Percentiles rank a stretch among this genome's conserved stretches.
These are phyloP conservation scores for Botryotinia calthae DNA, from an alignment of 2,329 filamentous ascomycete genomes.

Conservation along the genomic window DNA sequence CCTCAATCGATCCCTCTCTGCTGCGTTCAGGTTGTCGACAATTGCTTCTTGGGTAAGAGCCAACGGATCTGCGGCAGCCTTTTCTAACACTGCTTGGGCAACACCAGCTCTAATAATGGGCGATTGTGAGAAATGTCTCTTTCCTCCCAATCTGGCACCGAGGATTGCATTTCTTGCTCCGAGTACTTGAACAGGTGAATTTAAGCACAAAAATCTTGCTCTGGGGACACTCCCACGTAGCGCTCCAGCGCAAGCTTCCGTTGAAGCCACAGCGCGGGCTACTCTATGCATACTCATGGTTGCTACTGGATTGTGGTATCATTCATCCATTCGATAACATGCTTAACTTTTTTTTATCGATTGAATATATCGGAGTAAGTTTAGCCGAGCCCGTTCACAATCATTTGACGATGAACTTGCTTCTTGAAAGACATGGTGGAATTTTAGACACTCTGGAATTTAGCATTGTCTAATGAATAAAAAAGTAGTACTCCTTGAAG, in stretches of 20 bases:
- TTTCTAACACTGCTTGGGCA: slow-evolving; percentile 38
- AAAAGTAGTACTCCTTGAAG: not conserved
- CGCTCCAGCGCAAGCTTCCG: slow-evolving; percentile 30
- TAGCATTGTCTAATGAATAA: no score
- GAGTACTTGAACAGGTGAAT: slow-evolving; percentile 29
- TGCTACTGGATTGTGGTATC: slow-evolving; percentile 12
- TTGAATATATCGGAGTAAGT: slow-evolving; percentile 7
- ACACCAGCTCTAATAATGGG: slow-evolving; percentile 30
- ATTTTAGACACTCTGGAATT: not conserved
- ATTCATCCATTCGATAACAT: slow-evolving; percentile 12
- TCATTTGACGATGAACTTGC: not conserved
- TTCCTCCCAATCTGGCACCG: slow-evolving; percentile 22
- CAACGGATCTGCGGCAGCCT: slow-evolving; percentile 34
- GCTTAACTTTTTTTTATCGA: slow-evolving; percentile 26
- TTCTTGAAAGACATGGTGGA: not conserved
- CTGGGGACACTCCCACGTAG: slow-evolving; percentile 29
- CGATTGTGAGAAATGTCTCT: slow-evolving; percentile 36
- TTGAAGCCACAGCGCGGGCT: slow-evolving; percentile 33
- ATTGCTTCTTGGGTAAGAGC: slow-evolving; percentile 33
- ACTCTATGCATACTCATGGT: slow-evolving; percentile 36
- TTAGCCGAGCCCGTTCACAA: slow-evolving; percentile 16
- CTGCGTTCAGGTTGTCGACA: slow-evolving; percentile 46
- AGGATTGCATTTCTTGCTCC: slow-evolving; percentile 23
- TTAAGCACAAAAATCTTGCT: slow-evolving; percentile 36
- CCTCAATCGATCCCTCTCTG: slow-evolving; percentile 74